These are phyloP conservation scores for Elongisporangium undulatum DNA, from an alignment of 352 stramenopile species.

Conservation along the genomic window DNA sequence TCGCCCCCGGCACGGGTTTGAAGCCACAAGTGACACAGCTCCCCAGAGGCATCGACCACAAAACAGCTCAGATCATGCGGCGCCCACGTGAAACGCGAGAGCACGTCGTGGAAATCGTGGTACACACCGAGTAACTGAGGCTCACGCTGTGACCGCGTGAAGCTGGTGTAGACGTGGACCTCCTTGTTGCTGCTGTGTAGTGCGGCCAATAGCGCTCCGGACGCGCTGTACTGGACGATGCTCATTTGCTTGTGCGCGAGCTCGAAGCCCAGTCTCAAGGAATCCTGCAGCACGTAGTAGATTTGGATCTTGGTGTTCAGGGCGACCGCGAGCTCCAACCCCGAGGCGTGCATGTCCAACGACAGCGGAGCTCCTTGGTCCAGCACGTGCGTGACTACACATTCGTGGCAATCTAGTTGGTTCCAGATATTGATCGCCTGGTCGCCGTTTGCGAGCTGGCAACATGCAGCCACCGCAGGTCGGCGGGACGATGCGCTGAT, in stretches of 20 bases:
- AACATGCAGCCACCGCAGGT: conserved; percentile 40
- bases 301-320: conserved; percentile 56
- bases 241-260: conserved; percentile 55
- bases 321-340: conserved; percentile 43
- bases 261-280: conserved; percentile 57
- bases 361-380: conserved; percentile 29
- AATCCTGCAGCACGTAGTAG: conserved; percentile 59
- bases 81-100: conserved; percentile 37
- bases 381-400: conserved; percentile 44
- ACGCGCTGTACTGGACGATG: conserved; percentile 57
- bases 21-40: conserved; percentile 40
- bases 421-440: conserved; percentile 58
- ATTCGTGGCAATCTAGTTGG: conserved; percentile 52
- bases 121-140: conserved; percentile 45
- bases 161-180: conserved; percentile 50
- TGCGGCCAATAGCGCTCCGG: conserved; percentile 39
- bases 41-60: conserved; percentile 18
- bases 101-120: conserved; percentile 32
- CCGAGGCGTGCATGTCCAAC: conserved; percentile 57
- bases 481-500: conserved; percentile 42
- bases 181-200: conserved; percentile 31
- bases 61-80: conserved; percentile 53
- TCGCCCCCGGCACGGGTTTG: conserved; percentile 25
- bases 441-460: conserved; percentile 30
- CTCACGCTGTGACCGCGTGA: conserved; percentile 33